Conservation (phyloP, 2,329 filamentous ascomycete species). For the Fusarium piperis region DNA sequence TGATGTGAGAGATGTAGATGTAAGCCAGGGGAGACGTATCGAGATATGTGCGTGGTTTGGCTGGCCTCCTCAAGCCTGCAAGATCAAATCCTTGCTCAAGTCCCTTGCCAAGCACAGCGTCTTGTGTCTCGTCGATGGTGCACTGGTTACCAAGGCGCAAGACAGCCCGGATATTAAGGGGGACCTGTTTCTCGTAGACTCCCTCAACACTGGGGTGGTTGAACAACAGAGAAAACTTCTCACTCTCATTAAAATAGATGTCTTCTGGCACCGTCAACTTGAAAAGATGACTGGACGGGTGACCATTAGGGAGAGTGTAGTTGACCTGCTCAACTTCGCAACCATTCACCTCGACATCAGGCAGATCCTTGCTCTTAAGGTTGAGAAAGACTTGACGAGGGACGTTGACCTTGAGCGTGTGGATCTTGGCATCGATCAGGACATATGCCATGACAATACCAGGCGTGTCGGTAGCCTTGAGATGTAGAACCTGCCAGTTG, state of each 20-base stretch:
- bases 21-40: slow-evolving; percentile 80
- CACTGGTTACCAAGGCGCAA: slow-evolving; percentile 91
- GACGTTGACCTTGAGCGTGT: slow-evolving; percentile 87
- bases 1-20: slow-evolving; percentile 92
- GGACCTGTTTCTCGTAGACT: slow-evolving; percentile 94
- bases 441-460: slow-evolving; percentile 91
- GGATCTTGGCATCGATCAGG: slow-evolving; percentile 91
- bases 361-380: slow-evolving; percentile 85
- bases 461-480: slow-evolving; percentile 82
- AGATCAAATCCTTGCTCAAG: slow-evolving; percentile 95
- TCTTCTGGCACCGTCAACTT: slow-evolving; percentile 91
- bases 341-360: slow-evolving; percentile 85
- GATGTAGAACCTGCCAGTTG: slow-evolving; percentile 94
- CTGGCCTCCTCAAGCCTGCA: slow-evolving; percentile 73
- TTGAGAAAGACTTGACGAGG: slow-evolving; percentile 92
- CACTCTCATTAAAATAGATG: slow-evolving; percentile 83
- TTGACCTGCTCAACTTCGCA: slow-evolving; percentile 94
- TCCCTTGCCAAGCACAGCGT: slow-evolving; percentile 90
- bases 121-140: slow-evolving; percentile 90
- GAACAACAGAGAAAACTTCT: slow-evolving; percentile 84
- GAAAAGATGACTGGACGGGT: slow-evolving; percentile 93
- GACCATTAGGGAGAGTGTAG: slow-evolving; percentile 92
- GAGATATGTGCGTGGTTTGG: slow-evolving; percentile 76
- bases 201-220: slow-evolving; percentile 95
- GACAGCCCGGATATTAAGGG: slow-evolving; percentile 85